Percentiles rank a stretch among this genome's conserved stretches.
Conservation (phyloP, 129 eudicot genomes). For the Glebionis coronaria region DNA sequence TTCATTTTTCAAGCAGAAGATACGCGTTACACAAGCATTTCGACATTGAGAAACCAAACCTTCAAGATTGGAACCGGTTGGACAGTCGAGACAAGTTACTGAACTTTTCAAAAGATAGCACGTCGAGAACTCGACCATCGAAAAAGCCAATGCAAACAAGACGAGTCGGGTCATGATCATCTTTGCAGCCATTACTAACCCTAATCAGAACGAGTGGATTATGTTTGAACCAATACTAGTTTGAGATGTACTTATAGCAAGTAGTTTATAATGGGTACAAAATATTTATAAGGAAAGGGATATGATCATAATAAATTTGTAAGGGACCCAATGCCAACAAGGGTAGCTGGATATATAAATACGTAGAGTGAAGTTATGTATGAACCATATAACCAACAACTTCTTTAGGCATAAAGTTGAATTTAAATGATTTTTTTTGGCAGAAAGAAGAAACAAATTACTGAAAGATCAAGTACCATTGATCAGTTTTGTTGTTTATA, state of each 20-base stretch:
- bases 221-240: neutral
- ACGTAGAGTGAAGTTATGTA: constrained; percentile 12
- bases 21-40: neutral
- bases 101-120: constrained; percentile 49
- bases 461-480: neutral
- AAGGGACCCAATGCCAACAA: constrained; percentile 34
- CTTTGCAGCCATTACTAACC: constrained; percentile 1
- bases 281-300: constrained; percentile 26
- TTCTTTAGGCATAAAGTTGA: constrained; percentile 3
- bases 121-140: constrained; percentile 32
- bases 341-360: constrained; percentile 28
- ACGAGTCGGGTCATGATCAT: constrained; percentile 25
- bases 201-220: neutral
- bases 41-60: constrained; percentile 17
- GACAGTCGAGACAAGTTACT: constrained; percentile 45
- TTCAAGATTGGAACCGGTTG: constrained; percentile 8
- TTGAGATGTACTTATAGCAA: neutral
- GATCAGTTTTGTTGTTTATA: neutral
- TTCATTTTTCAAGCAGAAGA: too few relatives aligned
- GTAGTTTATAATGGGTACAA: neutral
- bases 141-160: constrained; percentile 39
- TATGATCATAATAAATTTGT: constrained; percentile 29
- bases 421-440: neutral
- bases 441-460: too few relatives aligned
- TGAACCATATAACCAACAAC: constrained; percentile 28